A percentile compares a stretch with the other conserved stretches of the same genome.
Evolutionary conservation across 805 yeast genomes (phyloP).

Genomic region (Candida endomychidarum): DNA sequence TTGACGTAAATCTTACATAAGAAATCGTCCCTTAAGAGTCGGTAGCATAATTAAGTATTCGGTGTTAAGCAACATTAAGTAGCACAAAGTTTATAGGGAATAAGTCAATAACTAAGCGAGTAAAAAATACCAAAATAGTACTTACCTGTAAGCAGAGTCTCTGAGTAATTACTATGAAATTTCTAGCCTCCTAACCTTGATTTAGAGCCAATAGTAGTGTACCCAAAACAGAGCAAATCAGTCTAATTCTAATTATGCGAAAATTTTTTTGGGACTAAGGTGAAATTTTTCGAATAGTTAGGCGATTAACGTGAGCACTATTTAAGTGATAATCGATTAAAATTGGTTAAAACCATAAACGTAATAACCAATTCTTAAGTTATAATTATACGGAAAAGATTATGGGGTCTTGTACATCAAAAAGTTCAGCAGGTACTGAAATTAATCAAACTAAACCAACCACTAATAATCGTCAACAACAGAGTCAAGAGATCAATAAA

Average conservation of each 20-base stretch:
- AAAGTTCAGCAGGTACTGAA: conserved; percentile 17
- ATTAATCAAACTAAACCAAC: conserved; percentile 3
- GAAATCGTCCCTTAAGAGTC: too few relatives aligned
- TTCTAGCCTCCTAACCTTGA: too few relatives aligned
- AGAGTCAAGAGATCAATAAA: conserved; percentile 13
- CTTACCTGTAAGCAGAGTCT: too few relatives aligned
- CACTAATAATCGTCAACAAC: conserved; percentile 20
- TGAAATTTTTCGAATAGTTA: conserved; percentile 1
- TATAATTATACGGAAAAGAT: neutral
- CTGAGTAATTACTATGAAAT: too few relatives aligned
- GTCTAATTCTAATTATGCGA: conserved; percentile 6
- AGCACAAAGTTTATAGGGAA: too few relatives aligned
- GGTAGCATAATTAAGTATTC: too few relatives aligned
- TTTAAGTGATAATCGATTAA: neutral
- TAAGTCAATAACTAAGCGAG: too few relatives aligned
- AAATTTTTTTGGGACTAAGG: neutral
- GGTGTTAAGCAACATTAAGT: too few relatives aligned
- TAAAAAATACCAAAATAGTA: too few relatives aligned
- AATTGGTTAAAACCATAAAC: neutral
- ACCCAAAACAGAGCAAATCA: conserved; percentile 7
- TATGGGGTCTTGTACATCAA: conserved; percentile 28
- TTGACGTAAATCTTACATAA: too few relatives aligned
- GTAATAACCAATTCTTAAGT: neutral
- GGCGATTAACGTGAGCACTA: neutral
- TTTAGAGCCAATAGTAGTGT: conserved; percentile 2